These are phyloP conservation scores for Amanita fuliginea DNA, from an alignment of 768 basidiomycete genomes.

Conservation along the genomic window DNA sequence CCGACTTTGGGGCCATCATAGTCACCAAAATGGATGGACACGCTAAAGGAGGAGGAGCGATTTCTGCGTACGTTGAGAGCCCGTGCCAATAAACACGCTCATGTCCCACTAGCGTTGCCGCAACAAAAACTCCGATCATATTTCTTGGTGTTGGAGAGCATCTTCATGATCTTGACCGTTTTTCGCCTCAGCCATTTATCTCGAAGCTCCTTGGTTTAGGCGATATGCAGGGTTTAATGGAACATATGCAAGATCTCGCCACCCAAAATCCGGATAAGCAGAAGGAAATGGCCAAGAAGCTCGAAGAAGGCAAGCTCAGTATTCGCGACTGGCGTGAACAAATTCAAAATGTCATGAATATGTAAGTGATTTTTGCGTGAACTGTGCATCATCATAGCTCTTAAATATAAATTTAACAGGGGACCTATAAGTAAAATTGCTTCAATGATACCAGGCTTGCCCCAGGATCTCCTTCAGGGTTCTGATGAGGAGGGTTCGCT, in stretches of 20 bases:
- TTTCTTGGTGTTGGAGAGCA: slow-evolving; percentile 98
- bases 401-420: slow-evolving; percentile 31
- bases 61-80: slow-evolving; percentile 77
- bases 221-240: slow-evolving; percentile 94
- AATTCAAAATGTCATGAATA: slow-evolving; percentile 95
- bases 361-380: slow-evolving; percentile 42
- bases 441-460: slow-evolving; percentile 96
- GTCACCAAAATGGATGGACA: slow-evolving; percentile 99
- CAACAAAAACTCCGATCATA: slow-evolving; percentile 96
- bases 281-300: slow-evolving; percentile 96
- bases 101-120: slow-evolving; percentile 67
- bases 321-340: slow-evolving; percentile 98
- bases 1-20: slow-evolving; percentile 96
- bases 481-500: slow-evolving; percentile 87
- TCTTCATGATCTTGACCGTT: slow-evolving; percentile 91
- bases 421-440: slow-evolving; percentile 99
- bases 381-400: slow-evolving; percentile 5
- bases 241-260: slow-evolving; percentile 96
- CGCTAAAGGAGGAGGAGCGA: slow-evolving; percentile 97
- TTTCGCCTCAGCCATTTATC: slow-evolving; percentile 94
- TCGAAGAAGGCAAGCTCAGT: slow-evolving; percentile 93
- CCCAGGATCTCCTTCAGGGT: slow-evolving; percentile 82
- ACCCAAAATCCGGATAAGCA: slow-evolving; percentile 92
- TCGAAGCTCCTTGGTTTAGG: slow-evolving; percentile 93
- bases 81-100: neutral